Conservation (phyloP, 2,329 filamentous ascomycete species). For the Talaromyces albobiverticillius region DNA sequence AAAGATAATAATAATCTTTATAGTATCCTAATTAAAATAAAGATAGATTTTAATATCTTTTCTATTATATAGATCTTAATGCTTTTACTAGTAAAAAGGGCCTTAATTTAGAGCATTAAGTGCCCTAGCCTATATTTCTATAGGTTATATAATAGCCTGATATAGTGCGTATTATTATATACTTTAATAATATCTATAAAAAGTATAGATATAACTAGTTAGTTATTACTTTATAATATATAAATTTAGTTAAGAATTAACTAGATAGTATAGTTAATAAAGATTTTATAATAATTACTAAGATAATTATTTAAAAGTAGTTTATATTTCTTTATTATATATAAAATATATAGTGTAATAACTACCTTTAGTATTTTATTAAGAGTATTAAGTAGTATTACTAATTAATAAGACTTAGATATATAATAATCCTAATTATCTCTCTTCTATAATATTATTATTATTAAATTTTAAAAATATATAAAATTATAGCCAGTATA, state of each 20-base stretch:
- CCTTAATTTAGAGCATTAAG: neutral
- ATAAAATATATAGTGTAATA: neutral
- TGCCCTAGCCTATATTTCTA: neutral
- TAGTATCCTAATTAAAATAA: neutral
- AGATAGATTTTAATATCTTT: neutral
- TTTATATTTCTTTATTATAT: neutral
- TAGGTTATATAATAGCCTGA: neutral
- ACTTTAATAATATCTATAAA: neutral
- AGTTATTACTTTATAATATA: neutral
- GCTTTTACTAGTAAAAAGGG: neutral
- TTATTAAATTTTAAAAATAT: constrained; percentile 1
- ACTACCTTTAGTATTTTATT: neutral
- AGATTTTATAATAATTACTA: neutral
- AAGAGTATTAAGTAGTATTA: neutral
- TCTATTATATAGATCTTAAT: neutral
- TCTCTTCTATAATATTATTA: neutral
- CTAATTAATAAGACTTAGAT: neutral
- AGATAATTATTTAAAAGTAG: neutral
- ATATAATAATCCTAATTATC: constrained; percentile 1
- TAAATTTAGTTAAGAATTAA: neutral
- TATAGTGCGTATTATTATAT: constrained; percentile 1
- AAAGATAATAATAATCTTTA: neutral
- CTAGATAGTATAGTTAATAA: neutral
- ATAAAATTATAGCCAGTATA: neutral
- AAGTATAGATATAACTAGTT: neutral